These are phyloP conservation scores for Plasmodium chabaudi DNA, from an alignment of 169 alveolate species.

Conservation along the genomic window DNA sequence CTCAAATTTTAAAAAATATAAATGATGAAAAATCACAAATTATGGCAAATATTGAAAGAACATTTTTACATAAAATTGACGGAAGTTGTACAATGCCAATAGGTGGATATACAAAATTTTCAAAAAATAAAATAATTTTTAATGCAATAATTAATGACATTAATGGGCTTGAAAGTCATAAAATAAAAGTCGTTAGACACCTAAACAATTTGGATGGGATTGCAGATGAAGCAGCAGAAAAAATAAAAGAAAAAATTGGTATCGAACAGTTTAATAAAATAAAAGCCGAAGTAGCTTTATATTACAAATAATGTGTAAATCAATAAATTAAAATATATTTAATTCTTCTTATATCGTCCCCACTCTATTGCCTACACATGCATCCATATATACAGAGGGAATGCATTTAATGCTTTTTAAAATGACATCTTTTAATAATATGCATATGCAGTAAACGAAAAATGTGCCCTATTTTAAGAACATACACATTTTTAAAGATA, in stretches of 20 bases:
- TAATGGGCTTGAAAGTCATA: slow-evolving; percentile 38
- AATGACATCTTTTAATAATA: no score
- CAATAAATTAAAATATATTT: neutral
- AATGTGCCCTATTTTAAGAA: no score
- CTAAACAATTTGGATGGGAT: slow-evolving; percentile 10
- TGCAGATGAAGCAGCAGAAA: slow-evolving; percentile 40
- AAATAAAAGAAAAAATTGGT: slow-evolving; percentile 59
- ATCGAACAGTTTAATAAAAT: slow-evolving; percentile 32
- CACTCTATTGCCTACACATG: no score
- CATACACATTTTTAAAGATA: no score
- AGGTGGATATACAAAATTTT: slow-evolving; percentile 52
- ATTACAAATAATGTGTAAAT: slow-evolving; percentile 8
- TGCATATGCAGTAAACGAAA: no score
- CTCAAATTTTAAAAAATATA: slow-evolving; percentile 40
- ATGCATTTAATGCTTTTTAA: no score
- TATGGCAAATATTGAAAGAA: slow-evolving; percentile 51
- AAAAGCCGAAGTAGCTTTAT: slow-evolving; percentile 39
- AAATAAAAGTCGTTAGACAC: slow-evolving; percentile 11
- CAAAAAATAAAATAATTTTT: slow-evolving; percentile 11
- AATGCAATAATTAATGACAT: slow-evolving; percentile 67
- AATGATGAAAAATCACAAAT: slow-evolving; percentile 57
- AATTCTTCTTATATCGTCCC: neutral
- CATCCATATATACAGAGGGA: no score
- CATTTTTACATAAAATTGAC: slow-evolving; percentile 51
- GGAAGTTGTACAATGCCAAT: slow-evolving; percentile 75